Evolutionary conservation across 768 basidiomycete genomes (phyloP).

Genomic region (Mycena capillaripes): DNA sequence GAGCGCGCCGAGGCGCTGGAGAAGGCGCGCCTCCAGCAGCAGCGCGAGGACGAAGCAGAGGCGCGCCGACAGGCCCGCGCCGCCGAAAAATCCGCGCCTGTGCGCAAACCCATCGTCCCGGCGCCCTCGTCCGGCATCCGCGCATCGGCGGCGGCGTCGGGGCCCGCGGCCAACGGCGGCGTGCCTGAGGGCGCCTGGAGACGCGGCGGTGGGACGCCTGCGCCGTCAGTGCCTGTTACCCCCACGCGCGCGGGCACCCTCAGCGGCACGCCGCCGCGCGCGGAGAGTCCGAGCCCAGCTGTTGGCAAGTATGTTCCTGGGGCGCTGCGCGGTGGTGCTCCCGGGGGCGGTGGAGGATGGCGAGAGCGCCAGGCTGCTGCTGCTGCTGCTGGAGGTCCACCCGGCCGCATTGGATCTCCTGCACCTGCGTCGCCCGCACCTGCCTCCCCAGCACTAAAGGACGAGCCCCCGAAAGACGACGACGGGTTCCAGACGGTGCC

Average conservation of each 20-base stretch:
- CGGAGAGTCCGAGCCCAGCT: constrained; percentile 69
- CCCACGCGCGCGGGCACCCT: constrained; percentile 45
- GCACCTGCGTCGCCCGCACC: constrained; percentile 42
- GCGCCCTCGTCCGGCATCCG: constrained; percentile 44
- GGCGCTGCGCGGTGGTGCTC: constrained; percentile 45
- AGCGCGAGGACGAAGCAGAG: constrained; percentile 82
- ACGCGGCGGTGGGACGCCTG: constrained; percentile 41
- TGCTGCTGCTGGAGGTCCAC: constrained; percentile 46
- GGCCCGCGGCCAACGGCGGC: constrained; percentile 39
- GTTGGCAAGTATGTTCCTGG: constrained; percentile 62
- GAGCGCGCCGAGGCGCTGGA: constrained; percentile 67
- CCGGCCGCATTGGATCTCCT: constrained; percentile 49
- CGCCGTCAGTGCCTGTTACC: constrained; percentile 44
- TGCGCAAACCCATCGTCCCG: constrained; percentile 44
- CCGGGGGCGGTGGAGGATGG: constrained; percentile 69
- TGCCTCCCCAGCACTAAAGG: constrained; percentile 43
- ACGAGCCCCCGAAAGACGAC: constrained; percentile 65
- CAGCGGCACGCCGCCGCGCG: constrained; percentile 57
- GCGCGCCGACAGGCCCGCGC: constrained; percentile 57
- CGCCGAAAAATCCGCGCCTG: constrained; percentile 49
- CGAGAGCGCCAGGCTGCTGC: constrained; percentile 66
- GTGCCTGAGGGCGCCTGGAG: constrained; percentile 46
- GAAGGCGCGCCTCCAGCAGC: constrained; percentile 68
- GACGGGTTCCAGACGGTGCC: constrained; percentile 82
- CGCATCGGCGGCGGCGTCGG: constrained; percentile 29